Percentiles rank a stretch among this genome's conserved stretches.
Conservation (phyloP, 139 green algal genomes). For the Trebouxia sp. region DNA sequence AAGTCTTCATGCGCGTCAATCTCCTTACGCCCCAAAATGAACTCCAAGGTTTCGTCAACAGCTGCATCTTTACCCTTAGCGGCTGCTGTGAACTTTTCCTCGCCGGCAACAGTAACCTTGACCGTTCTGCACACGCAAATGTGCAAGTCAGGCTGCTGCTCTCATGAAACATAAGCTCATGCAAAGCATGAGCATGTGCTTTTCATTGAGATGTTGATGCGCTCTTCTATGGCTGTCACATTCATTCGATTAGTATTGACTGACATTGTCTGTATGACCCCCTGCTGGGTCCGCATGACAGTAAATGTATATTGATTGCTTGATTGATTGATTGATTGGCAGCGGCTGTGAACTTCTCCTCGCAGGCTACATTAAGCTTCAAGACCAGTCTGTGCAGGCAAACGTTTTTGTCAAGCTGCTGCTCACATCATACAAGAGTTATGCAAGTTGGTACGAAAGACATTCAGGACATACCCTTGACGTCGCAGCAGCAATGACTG, state of each 20-base stretch:
- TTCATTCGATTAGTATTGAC: too few species aligned
- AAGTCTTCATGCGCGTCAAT: constrained; percentile 29
- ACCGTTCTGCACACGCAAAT: not conserved
- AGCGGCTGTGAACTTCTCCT: constrained; percentile 21
- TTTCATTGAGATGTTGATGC: too few species aligned
- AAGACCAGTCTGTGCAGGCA: not conserved
- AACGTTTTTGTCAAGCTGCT: not conserved
- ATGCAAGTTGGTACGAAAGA: too few species aligned
- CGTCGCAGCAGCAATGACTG: too few species aligned
- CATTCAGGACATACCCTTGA: too few species aligned
- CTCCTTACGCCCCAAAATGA: constrained; percentile 30
- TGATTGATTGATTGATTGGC: too few species aligned
- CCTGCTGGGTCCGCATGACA: too few species aligned
- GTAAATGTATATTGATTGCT: too few species aligned
- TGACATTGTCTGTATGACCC: too few species aligned
- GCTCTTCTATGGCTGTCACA: too few species aligned
- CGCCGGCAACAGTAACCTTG: constrained; percentile 19
- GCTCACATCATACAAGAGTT: not conserved
- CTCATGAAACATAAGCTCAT: too few species aligned
- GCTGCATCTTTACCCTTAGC: constrained; percentile 10
- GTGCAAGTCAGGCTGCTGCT: not conserved
- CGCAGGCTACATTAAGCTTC: constrained; percentile 16
- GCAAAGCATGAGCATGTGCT: not conserved
- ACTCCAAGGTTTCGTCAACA: constrained; percentile 32
- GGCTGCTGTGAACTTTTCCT: constrained; percentile 22